A percentile compares a stretch with the other conserved stretches of the same genome.
Evolutionary conservation across 805 yeast genomes (phyloP).

Genomic region (Peterozyma toletana): DNA sequence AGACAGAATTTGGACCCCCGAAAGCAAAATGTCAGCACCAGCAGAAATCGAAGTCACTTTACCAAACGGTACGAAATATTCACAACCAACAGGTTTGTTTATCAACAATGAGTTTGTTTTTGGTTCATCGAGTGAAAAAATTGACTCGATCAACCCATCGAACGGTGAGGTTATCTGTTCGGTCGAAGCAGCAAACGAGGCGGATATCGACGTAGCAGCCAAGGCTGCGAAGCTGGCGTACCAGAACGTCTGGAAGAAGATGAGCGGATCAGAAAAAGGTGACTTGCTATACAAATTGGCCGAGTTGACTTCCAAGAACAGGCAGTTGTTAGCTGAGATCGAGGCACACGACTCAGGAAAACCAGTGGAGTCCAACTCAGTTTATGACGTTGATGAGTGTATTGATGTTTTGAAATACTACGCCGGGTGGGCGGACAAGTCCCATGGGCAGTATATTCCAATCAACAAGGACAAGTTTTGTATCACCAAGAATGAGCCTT

Average conservation of each 20-base stretch:
- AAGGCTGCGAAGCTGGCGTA: constrained; percentile 60
- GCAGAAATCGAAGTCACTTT: constrained; percentile 31
- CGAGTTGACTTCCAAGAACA: constrained; percentile 41
- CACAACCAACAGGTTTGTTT: constrained; percentile 49
- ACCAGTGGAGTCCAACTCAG: constrained; percentile 37
- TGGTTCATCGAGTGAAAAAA: constrained; percentile 48
- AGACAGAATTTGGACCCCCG: too few species aligned
- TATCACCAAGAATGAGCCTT: constrained; percentile 45
- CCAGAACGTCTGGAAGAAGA: constrained; percentile 34
- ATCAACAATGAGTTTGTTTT: constrained; percentile 56
- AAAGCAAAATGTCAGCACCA: too few species aligned
- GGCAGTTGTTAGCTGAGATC: constrained; percentile 41
- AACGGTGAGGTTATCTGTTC: constrained; percentile 56
- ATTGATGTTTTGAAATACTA: constrained; percentile 52
- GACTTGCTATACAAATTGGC: constrained; percentile 43
- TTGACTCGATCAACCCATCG: constrained; percentile 55
- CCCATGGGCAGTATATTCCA: constrained; percentile 56
- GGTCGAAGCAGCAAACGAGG: constrained; percentile 48
- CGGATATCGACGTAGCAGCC: constrained; percentile 63
- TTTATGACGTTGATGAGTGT: constrained; percentile 44
- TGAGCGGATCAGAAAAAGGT: constrained; percentile 47
- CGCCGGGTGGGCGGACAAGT: constrained; percentile 78
- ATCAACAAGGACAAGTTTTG: constrained; percentile 43
- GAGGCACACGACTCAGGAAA: constrained; percentile 57
- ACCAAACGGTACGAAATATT: constrained; percentile 54